Base-by-base conservation (phyloP, 1,139 yeast species). In the Debaryomyces subglobosus region DNA sequence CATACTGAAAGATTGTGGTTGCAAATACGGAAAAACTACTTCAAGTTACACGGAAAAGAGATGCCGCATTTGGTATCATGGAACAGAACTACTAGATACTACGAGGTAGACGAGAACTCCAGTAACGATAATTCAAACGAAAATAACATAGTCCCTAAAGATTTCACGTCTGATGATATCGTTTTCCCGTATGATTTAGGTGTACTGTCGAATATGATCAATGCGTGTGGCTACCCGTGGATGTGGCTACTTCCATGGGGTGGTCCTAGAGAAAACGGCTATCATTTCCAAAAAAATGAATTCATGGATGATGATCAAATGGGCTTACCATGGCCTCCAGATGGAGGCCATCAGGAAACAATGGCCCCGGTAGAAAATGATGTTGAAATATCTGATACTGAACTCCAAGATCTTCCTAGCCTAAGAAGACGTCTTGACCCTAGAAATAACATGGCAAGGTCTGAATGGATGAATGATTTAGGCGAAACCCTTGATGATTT, bases 251-350 rank as follows among this genome's bases (percentile, higher is more conserved):
- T 80, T 50, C 96, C 96, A 0, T 88, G 85, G 81, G 83, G 85
- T 1, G 62, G 62, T 1, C 84, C 95, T 1, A 46, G 51, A 2
- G 55, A 55, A 1, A 50, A 60, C 36, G 61, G 97, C 81, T 25
- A 59, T 72, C 55, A 63, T 2, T 89, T 82, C 54, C 68, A 67
- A 9, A 82, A 78, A 54, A 82, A 82, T 54, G 89, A 83, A 39
- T 72, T 49, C 64, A 71, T 51, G 42, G 81, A 79, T 27, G 81
- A 78, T 45, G 94, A 86, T 61, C 81, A 85, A 55, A 62, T 85
- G 47, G 77, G 80, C 3, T 68, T 85, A 50, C 95, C 91, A 1
- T 90, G 96, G 96, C 96, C 96, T 0, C 95, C 96, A 2, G 96
- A 89, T 69, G 91, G 90, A 3, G 83, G 84, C 0, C 77, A 82